Conservation (phyloP, 169 alveolate species). For the Cyclospora cayetanensis region DNA sequence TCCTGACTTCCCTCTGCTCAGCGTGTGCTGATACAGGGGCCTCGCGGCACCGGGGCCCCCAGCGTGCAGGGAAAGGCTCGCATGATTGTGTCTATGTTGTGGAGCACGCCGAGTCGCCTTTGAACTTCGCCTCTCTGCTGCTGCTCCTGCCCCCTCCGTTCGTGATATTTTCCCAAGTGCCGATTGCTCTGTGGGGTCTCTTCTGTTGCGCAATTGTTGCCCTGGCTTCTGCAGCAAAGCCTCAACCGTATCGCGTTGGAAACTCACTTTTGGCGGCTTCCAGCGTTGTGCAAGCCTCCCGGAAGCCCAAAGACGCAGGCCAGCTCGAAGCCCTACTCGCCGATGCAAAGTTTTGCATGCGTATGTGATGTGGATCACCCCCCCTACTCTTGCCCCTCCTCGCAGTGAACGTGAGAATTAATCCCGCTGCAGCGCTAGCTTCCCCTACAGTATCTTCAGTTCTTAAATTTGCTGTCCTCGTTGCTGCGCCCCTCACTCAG, state of each 20-base stretch:
- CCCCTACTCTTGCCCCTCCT: background rate
- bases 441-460: background rate
- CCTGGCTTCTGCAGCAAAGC: background rate
- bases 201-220: background rate
- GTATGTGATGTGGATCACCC: no score
- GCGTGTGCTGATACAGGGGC: no score
- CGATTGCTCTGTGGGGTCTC: background rate
- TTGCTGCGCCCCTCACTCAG: no score
- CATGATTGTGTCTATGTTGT: no score
- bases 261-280: background rate
- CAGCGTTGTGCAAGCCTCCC: background rate
- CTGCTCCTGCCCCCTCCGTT: background rate
- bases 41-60: no score
- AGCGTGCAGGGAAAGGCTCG: no score
- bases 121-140: background rate
- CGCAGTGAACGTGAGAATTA: background rate
- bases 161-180: background rate
- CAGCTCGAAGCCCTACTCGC: conserved; percentile 1
- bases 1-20: no score
- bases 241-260: background rate
- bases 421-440: background rate
- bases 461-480: no score
- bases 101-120: no score
- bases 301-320: background rate
- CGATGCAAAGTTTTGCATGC: background rate